Percentiles rank a stretch among this genome's conserved stretches.
Conservation (phyloP, 2,329 filamentous ascomycete species). For the Sclerotinia spermophila region DNA sequence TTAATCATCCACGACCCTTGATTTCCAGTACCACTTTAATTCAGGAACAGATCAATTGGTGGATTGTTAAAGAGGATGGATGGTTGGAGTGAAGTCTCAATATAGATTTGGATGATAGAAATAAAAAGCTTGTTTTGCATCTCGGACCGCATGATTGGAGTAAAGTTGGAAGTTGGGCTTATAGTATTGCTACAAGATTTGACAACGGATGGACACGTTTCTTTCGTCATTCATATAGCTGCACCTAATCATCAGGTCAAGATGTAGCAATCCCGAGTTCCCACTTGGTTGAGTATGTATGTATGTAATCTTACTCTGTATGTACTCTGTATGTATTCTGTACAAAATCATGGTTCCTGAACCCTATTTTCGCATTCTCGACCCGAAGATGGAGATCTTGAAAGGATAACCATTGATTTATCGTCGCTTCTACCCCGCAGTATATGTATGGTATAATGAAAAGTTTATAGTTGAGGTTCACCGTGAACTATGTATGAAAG, state of each 20-base stretch:
- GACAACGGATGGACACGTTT: conserved; percentile 4
- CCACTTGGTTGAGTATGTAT: conserved; percentile 6
- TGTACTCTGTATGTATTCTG: background rate
- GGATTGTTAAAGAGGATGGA: background rate
- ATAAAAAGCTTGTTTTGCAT: conserved; percentile 2
- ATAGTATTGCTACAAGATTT: background rate
- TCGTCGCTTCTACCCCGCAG: background rate
- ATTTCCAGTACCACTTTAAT: background rate
- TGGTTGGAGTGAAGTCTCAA: conserved; percentile 9
- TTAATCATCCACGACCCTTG: background rate
- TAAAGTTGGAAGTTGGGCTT: background rate
- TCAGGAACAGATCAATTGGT: conserved; percentile 14
- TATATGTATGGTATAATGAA: too few relatives aligned
- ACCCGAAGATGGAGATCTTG: background rate
- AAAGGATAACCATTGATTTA: background rate
- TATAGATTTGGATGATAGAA: conserved; percentile 3
- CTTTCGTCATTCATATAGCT: conserved; percentile 5
- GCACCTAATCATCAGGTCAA: conserved; percentile 9
- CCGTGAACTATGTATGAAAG: background rate
- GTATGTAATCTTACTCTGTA: too few relatives aligned
- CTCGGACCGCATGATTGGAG: background rate
- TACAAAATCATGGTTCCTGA: conserved; percentile 2
- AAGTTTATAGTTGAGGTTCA: too few relatives aligned
- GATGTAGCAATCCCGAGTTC: background rate
- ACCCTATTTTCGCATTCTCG: background rate